Base-by-base conservation (phyloP, 2,329 filamentous ascomycete species). In the Setomelanomma holmii region DNA sequence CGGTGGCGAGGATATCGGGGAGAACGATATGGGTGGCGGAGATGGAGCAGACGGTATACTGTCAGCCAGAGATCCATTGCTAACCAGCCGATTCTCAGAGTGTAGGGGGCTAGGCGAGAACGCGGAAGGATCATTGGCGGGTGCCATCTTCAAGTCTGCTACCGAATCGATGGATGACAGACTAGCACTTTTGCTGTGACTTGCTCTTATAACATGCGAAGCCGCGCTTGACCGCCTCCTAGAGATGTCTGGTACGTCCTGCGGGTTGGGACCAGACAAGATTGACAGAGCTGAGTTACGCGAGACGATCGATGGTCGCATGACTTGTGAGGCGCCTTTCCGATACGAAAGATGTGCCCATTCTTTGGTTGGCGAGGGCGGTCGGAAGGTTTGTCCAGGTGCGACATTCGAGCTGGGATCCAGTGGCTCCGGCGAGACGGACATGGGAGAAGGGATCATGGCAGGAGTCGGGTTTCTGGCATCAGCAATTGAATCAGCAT, bases 401-500 rank as follows among this genome's bases (percentile, higher is more conserved):
- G 54, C 34, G 16, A 53, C 16, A 23, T 39, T 55, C n/a, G 48
- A 17, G 21, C 36, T 55, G 14, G 45, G 34, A 47, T 56, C 59
- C 47, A 51, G 62, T 24, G 56, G 53, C 27, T 73, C 72, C 36
- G 67, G 64, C 7, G 66, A 63, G 33, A 64, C 45, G 16, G 67
- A 60, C 21, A 64, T 47, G 7, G 65, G 54, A 14, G 69, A 67
- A 36, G 71, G 72, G 10, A 66, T 71, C n/a, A 66, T 58, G n/a
- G 68, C 60, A n/a, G 73, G 66, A 6, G 10, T 30, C 27, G 27
- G 27, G 27, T 14, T 47, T 70, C 75, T 40, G 73, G 76, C 7
- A 81, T 84, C 39, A 38, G 64, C 64, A 40, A 69, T 62, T 5
- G 66, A 72, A 72, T 90, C 89, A 53, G 88, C 89, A 70, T 91